phyloP scores from a whole-genome alignment of 257 asterid species.

The Prunella vulgaris region DNA sequence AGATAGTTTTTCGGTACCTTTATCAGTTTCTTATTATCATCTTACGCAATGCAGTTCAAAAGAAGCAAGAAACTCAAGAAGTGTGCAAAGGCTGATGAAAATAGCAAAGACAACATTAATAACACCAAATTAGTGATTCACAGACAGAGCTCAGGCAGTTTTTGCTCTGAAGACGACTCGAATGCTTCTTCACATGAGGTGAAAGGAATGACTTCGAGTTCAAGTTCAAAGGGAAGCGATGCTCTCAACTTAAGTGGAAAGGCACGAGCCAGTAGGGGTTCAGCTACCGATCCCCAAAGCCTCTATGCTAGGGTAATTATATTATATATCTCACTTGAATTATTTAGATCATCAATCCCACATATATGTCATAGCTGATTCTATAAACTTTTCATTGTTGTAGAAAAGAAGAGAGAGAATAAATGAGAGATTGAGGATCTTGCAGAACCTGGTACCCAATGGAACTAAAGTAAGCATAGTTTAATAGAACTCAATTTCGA shows the following conservation, averaged over 20 bases:
- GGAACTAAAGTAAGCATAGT: conserved; percentile 43
- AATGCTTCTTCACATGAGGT: conserved; percentile 25
- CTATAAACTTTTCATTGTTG: conserved; percentile 13
- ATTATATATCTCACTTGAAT: not conserved
- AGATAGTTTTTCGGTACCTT: not conserved
- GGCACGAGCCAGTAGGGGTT: conserved; percentile 39
- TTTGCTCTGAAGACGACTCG: conserved; percentile 40
- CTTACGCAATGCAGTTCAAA: conserved; percentile 32
- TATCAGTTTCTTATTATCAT: conserved; percentile 7
- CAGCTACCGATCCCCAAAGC: conserved; percentile 63
- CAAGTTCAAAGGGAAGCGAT: conserved; percentile 23
- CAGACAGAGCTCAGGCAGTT: conserved; percentile 29
- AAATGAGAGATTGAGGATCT: conserved; percentile 43
- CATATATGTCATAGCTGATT: not conserved
- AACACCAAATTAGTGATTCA: not conserved
- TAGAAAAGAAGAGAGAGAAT: conserved; percentile 52
- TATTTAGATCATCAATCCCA: not conserved
- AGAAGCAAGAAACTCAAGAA: conserved; percentile 42
- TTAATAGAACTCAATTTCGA: not conserved
- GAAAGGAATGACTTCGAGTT: conserved; percentile 19
- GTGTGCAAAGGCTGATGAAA: conserved; percentile 27
- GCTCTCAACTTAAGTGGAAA: conserved; percentile 22
- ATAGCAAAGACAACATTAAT: conserved; percentile 11
- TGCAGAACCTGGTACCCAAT: conserved; percentile 48
- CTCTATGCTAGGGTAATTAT: conserved; percentile 47